Conservation (phyloP, 129 eudicot species). For the Escallonia herrerae region DNA sequence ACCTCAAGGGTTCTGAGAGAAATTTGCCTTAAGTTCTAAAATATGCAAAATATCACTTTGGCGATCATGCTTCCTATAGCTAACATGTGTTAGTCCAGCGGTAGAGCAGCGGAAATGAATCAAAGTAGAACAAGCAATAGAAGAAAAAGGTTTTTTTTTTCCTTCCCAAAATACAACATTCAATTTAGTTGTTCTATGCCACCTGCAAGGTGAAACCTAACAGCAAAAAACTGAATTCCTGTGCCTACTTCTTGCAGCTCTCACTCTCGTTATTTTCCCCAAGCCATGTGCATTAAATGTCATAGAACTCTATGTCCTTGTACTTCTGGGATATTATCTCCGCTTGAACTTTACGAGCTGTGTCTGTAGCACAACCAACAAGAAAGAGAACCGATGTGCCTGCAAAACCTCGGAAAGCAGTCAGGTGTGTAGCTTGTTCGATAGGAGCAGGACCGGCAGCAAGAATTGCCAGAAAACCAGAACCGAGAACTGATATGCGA, state of each 20-base stretch:
- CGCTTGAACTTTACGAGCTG: conserved; percentile 95
- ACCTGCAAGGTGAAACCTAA: background rate
- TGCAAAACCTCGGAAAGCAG: conserved; percentile 93
- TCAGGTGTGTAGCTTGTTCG: conserved; percentile 88
- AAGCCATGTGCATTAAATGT: conserved; percentile 44
- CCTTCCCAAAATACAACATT: no score
- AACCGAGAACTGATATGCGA: conserved; percentile 95
- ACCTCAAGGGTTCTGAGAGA: no score
- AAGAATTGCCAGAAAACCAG: conserved; percentile 90
- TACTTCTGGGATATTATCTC: conserved; percentile 96
- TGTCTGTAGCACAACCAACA: conserved; percentile 98
- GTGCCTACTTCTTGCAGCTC: background rate
- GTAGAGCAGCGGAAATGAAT: no score
- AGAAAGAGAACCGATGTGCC: conserved; percentile 97
- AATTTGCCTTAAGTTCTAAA: no score
- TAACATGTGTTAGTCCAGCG: no score
- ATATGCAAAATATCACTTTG: no score
- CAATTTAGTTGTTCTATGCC: background rate
- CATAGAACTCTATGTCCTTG: conserved; percentile 90
- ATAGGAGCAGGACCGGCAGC: conserved; percentile 97
- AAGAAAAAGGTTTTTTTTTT: no score
- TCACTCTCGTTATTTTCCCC: background rate
- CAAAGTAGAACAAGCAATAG: no score
- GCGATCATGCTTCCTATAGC: no score
- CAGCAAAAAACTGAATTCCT: background rate